Base-by-base conservation (phyloP, 257 asterid species). In the Nicotiana tomentosiformis region DNA sequence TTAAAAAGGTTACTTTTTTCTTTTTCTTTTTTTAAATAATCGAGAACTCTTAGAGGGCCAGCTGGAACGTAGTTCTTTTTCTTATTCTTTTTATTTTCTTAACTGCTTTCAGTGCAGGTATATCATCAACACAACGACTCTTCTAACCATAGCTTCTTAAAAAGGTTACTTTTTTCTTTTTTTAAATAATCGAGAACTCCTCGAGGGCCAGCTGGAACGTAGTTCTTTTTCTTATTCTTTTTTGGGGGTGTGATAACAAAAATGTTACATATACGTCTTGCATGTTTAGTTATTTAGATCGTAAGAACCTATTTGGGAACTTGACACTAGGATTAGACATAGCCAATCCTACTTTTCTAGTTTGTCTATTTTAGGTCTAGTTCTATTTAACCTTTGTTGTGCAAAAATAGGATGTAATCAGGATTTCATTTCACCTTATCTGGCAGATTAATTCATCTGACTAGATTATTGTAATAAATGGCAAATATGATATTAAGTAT, bases 301-400 rank as follows among this genome's bases (percentile, higher is more conserved):
- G 46, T 5, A 20, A n/a, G 78, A 70, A 17, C 35, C 78, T 39
- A 70, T 43, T 17, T 70, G 35, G 33, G 58, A 70, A 70, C 33
- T 70, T n/a, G 78, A 70, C 78, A 39, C 78, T 70, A 11, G 57
- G 78, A 70, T 70, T 43, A 46, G 78, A 43, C 46, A 33, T 72
- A 43, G 49, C 1, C 33, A 43, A 6, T 72, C 60, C 0, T 72
- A 23, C 60, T 72, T 39, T 10, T 23, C 60, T 72, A 46, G 33
- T 9, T 72, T 53, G 58, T 43, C n/a, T 43, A 43, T 43, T 72
- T 72, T 55, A 72, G 57, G 23, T 70, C 60, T 43, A 70, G 35
- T 43, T 70, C 58, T 20, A 11, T 20, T 69, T 70, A 70, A 43
- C 33, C 78, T 70, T n/a, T 20, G n/a, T 4, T 43, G 60, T 43